Base-by-base conservation (phyloP, 495 filamentous ascomycete genomes). In the Aspergillus avenaceus region DNA sequence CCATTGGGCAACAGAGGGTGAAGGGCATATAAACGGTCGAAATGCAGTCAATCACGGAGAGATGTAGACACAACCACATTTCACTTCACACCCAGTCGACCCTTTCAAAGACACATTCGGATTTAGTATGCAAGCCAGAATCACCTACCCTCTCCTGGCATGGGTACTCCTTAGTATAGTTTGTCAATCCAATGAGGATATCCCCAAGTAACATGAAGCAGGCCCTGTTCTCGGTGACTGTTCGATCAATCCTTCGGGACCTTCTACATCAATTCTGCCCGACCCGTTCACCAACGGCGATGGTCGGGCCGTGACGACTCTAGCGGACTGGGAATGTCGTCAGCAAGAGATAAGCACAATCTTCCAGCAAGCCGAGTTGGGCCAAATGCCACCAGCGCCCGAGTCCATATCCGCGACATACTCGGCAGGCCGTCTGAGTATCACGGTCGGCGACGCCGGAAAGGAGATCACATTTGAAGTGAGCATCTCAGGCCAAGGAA, bases 291-390 rank as follows among this genome's bases (percentile, higher is more conserved):
- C 28, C 28, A 31, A 8, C 3, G 28, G 2, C 9, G 28, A 31
- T 8, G 28, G 28, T 9, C 28, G n/a, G 2, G 9, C 28, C 9
- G 28, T 31, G 28, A 31, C 8, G 2, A 11, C 28, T 13, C n/a
- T 31, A 16, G 31, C 1, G 2, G 49, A 52, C 12, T 52, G 49
- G 49, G 6, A 44, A 23, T 52, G 49, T 32, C 49, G 49, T 12
- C 41, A 23, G 12, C 13, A 38, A 14, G 41, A 52, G 14, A 28
- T 52, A 28, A 16, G 18, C 19, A 38, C 31, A 14, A 41, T 52
- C 18, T 41, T 52, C 24, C 49, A 52, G 29, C 41, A 45, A 19
- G 24, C 37, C n/a, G 49, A 52, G 14, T 14, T 52, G 2, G 49
- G 49, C 7, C 9, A 24, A 2, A 52, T 45, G 32, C 49, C 49